Base-by-base conservation (phyloP, 768 basidiomycete species). In the Russula griseocarnosa region DNA sequence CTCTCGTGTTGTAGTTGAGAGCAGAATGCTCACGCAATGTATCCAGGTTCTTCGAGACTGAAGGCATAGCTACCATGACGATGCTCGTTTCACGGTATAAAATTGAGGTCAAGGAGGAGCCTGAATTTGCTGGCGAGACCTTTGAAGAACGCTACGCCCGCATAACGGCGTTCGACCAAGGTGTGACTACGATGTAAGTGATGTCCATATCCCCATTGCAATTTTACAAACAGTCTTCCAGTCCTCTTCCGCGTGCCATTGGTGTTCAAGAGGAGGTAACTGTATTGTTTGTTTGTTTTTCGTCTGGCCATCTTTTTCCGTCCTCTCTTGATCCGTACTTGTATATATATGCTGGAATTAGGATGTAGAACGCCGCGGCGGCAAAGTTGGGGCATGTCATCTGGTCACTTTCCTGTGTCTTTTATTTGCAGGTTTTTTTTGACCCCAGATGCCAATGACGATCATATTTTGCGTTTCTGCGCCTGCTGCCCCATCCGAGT, bases 51-150 rank as follows among this genome's bases (percentile, higher is more conserved):
- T 76, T 76, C 32, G 82, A 84, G 70, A 80, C 79, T 0, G 80
- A 82, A 66, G 79, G 75, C 38, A 73, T 82, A 49, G 81, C 79
- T 0, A 74, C 77, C 53, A 69, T 84, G 34, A 78, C 79, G 4
- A 75, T 80, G 72, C 67, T 84, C 28, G 69, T 83, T 3, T 75
- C 73, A 6, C 73, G 67, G 40, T 84, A 81, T 67, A 79, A 76
- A 60, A 76, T 83, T 54, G 75, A 77, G 50, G 65, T 83, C 42
- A 81, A 81, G 63, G 80, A 82, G 46, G 82, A 84, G 53, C 77
- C 65, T 73, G 72, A 81, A 60, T 82, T 79, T 66, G 73, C 75
- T 0, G 61, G 69, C 10, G 81, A 82, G 68, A 76, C 78, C 0
- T 78, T 80, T 53, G 79, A 79, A 62, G 71, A 79, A 62, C 74